Evolutionary conservation across 73 alveolate species (phyloP), one percentile per base, ranked within the genome.

Genomic region (Paramecium octaurelia): DNA sequence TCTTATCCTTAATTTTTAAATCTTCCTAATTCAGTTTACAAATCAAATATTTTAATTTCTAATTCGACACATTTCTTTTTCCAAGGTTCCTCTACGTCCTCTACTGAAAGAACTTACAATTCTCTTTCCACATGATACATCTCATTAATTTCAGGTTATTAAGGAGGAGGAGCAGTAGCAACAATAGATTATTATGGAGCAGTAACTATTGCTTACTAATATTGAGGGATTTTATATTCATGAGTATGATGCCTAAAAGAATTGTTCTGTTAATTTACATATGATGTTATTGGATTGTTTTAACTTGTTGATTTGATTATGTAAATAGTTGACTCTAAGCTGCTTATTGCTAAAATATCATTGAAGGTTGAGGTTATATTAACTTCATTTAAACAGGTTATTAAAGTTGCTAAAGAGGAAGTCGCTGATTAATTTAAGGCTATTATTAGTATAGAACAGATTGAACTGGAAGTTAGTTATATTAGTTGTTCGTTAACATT

Each of bases 21-120:
- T 38, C 89, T 35, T 1, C 73, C 89, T 21, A 76, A 18, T 76
- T 76, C 89, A 18, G 89, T 76, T 43, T 76, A 43, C 9, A 76
- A 18, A 76, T 76, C 89, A 20, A 40, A 76, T 38, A 76, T 76
- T 76, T 18, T 40, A 38, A 76, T 76, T 42, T 76, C 89, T 20
- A 76, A 29, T 42, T 76, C 64, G 0, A 76, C 89, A 40, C 89
- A 76, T 38, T 76, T 76, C 48, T 34, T 38, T 40, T 76, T 76
- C 89, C 89, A 76, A 14, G 89, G 89, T 76, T 34, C 89, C 20
- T 76, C 89, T 20, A 76, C 89, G 0, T 76, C 89, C 12, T 76
- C 89, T 10, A 76, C 69, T 0, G 89, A 76, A 8, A 76, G 43
- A 21, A 76, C 89, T 36, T 76, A 21, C 4, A 76, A 21, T 38